Evolutionary conservation across 2,329 filamentous ascomycete genomes (phyloP), one percentile per base, ranked within the genome.

Genomic region (Corinectria fuckeliana): DNA sequence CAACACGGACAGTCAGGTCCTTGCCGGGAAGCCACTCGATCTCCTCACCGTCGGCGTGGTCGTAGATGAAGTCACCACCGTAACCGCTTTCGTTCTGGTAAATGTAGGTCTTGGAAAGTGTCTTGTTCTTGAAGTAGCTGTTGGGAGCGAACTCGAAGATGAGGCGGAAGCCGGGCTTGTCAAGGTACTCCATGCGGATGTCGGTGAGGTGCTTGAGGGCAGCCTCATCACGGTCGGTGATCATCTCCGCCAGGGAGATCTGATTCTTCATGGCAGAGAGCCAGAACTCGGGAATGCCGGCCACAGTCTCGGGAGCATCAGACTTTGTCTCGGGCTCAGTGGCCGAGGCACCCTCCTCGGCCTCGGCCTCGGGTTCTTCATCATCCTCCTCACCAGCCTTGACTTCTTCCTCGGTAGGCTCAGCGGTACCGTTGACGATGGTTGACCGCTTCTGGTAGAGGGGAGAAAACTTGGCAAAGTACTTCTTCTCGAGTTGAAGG

Each of bases 241-340:
- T 97, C 88, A 97, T 97, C 81, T 99, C 96, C 56, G 94, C 92
- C 56, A 99, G 88, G 26, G 93, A 96, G 72, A 95, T 88, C 78
- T 97, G 94, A 84, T 99, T 99, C 87, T 99, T 99, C 94, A 99
- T 98, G 70, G 96, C 94, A 62, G 94, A 97, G 50, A 99, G 85
- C 95, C 95, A 99, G 86, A 99, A 99, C 81, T 99, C 95, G 64
- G 95, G 95, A 64, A 99, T 97, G 78, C 95, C 95, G 72, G 88
- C 84, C 66, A 90, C 76, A 34, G 78, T 67, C 69, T 85, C 81
- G 55, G 80, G 76, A 68, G 86, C 82, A 65, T 88, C 83, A 51
- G 82, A 79, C 63, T 88, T 81, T 72, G 84, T 80, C 72, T 87
- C 84, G 47, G 77, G 69, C 71, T 83, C 80, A 72, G 88, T 84